Evolutionary conservation across 2,329 filamentous ascomycete genomes (phyloP).

Genomic region (Venturia asperata): DNA sequence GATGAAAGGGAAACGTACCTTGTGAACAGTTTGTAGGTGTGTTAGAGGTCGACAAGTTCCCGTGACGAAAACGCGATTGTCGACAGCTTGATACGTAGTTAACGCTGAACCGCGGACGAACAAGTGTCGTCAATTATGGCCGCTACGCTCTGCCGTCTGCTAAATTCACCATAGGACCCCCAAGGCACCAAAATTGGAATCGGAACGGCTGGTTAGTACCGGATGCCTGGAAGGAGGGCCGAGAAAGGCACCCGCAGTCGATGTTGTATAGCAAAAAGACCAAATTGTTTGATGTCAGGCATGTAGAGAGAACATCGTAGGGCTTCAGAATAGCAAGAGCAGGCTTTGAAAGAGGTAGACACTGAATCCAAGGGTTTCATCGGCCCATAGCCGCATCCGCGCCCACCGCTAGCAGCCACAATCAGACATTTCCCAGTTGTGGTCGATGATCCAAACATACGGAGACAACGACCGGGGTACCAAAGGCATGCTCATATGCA

Average conservation of each 20-base stretch:
- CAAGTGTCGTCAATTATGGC: background rate
- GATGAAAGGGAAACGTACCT: background rate
- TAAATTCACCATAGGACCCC: background rate
- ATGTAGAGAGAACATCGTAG: background rate
- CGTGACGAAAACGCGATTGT: slow-evolving; percentile 2
- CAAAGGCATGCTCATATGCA: background rate
- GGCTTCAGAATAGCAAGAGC: background rate
- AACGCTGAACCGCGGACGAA: background rate
- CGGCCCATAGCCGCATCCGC: slow-evolving; percentile 7
- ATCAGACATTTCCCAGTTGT: background rate
- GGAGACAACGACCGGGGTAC: background rate
- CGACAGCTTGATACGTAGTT: background rate
- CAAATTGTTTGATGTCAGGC: background rate
- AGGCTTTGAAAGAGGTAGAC: background rate
- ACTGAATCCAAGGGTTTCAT: slow-evolving; percentile 1
- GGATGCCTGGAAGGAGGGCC: background rate
- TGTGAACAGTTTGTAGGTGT: slow-evolving; percentile 9
- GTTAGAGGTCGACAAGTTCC: slow-evolving; percentile 1
- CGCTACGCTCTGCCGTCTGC: background rate
- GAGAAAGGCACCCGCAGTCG: background rate
- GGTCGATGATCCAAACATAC: slow-evolving; percentile 1
- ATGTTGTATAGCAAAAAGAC: background rate
- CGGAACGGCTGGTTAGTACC: background rate
- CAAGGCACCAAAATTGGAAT: background rate
- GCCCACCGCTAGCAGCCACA: slow-evolving; percentile 7